These are phyloP conservation scores for Schizonepeta tenuifolia DNA, from an alignment of 257 asterid genomes.

Conservation along the genomic window DNA sequence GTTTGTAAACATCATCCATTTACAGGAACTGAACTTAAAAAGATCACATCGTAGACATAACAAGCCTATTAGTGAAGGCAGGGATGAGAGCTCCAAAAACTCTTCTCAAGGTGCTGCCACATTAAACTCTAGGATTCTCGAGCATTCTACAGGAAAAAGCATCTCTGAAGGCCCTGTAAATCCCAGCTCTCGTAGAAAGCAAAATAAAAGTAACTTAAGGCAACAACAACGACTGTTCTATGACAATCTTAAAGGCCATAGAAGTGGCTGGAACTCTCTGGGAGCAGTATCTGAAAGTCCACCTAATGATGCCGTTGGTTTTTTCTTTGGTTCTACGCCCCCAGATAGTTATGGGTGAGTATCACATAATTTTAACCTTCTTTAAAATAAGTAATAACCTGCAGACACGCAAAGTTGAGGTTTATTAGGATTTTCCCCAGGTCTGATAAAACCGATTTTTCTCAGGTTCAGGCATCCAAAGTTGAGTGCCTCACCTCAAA, in stretches of 20 bases:
- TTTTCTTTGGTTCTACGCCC: conserved; percentile 91
- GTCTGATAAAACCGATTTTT: conserved; percentile 26
- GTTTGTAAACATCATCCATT: conserved; percentile 24
- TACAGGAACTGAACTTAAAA: conserved; percentile 76
- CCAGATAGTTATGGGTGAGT: conserved; percentile 83
- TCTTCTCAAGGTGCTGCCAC: conserved; percentile 42
- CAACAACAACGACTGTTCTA: conserved; percentile 78
- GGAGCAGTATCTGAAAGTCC: conserved; percentile 75
- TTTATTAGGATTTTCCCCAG: neutral
- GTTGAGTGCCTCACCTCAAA: conserved; percentile 79
- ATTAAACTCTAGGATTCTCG: conserved; percentile 47
- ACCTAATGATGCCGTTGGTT: conserved; percentile 79
- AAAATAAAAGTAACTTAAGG: conserved; percentile 60
- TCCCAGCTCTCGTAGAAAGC: conserved; percentile 64
- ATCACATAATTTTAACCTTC: conserved; percentile 17
- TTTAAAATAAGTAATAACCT: neutral
- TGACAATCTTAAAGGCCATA: conserved; percentile 56
- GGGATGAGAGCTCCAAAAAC: conserved; percentile 55
- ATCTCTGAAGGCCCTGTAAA: conserved; percentile 52
- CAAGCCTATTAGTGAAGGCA: conserved; percentile 46
- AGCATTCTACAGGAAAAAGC: conserved; percentile 55
- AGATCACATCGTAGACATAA: conserved; percentile 47
- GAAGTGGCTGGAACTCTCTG: conserved; percentile 49
- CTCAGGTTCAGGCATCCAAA: conserved; percentile 67
- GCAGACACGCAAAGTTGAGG: neutral